Evolutionary conservation across 306 rosid genomes (phyloP).

Genomic region (Canavalia gladiata): DNA sequence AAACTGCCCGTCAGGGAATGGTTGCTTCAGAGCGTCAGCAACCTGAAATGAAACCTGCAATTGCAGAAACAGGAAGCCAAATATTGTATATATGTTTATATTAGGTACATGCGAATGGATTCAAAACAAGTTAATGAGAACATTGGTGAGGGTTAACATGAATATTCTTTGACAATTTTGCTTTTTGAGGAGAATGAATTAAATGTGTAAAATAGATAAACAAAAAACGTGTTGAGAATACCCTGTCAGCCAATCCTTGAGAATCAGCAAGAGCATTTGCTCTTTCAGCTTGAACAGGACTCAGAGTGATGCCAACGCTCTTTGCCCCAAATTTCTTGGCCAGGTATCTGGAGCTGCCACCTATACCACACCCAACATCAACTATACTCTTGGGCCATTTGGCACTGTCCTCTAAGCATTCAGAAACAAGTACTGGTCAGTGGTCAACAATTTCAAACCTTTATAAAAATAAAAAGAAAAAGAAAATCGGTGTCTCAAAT

Average conservation of each 20-base stretch:
- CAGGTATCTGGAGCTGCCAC: conserved; percentile 90
- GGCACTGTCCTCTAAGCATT: conserved; percentile 16
- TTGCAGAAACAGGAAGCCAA: conserved; percentile 2
- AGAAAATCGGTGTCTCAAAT: no score
- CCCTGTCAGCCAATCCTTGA: conserved; percentile 69
- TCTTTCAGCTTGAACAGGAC: conserved; percentile 90
- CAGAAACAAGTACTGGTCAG: background rate
- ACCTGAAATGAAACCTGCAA: conserved; percentile 80
- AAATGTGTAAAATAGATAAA: background rate
- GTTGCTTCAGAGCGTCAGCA: conserved; percentile 88
- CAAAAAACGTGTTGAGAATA: conserved; percentile 5
- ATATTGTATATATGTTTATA: background rate
- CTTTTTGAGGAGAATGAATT: background rate
- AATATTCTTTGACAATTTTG: background rate
- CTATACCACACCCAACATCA: conserved; percentile 98
- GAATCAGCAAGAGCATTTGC: conserved; percentile 83
- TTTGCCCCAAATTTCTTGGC: conserved; percentile 73
- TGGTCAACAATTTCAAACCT: background rate
- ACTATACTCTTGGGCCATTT: conserved; percentile 63
- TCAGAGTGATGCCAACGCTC: conserved; percentile 79
- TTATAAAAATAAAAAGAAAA: no score
- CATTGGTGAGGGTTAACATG: background rate
- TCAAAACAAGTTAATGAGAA: background rate
- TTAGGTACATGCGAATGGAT: background rate
- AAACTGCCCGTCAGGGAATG: conserved; percentile 77